A percentile compares a stretch with the other conserved stretches of the same genome.
These are phyloP conservation scores for Prunus armeniaca DNA, from an alignment of 306 rosid genomes.

Conservation along the genomic window DNA sequence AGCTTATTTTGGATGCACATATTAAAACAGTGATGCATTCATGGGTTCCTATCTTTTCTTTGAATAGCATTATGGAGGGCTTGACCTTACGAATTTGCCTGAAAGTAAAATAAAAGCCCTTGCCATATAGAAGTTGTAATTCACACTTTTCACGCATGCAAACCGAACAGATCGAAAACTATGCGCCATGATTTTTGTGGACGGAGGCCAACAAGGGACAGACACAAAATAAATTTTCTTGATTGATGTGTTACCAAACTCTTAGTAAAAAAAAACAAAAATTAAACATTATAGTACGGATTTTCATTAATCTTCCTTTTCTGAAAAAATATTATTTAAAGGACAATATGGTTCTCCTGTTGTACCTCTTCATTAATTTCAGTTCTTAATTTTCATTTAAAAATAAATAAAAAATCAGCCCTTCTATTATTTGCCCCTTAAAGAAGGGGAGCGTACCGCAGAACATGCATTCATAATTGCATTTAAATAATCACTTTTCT, in stretches of 20 bases:
- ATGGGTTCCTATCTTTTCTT: background rate
- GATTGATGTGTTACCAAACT: constrained; percentile 1
- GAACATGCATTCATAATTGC: no score
- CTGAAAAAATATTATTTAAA: no score
- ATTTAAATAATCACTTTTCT: background rate
- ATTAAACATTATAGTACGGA: background rate
- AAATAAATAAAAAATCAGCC: no score
- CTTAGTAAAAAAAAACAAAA: no score
- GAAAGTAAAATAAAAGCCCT: background rate
- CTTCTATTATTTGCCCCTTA: no score
- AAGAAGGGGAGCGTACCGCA: no score
- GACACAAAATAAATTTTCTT: background rate
- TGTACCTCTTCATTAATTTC: no score
- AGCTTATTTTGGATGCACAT: background rate
- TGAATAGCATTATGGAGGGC: background rate
- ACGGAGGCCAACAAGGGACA: background rate
- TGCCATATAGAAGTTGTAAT: background rate
- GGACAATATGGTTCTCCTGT: no score
- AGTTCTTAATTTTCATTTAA: no score
- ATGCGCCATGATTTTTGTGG: background rate
- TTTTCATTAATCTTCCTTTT: no score
- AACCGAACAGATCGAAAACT: background rate
- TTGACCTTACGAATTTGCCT: background rate
- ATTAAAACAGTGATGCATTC: background rate
- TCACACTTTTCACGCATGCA: constrained; percentile 14